Conservation (phyloP, 805 yeast species). For the Yarrowia osloensis region DNA sequence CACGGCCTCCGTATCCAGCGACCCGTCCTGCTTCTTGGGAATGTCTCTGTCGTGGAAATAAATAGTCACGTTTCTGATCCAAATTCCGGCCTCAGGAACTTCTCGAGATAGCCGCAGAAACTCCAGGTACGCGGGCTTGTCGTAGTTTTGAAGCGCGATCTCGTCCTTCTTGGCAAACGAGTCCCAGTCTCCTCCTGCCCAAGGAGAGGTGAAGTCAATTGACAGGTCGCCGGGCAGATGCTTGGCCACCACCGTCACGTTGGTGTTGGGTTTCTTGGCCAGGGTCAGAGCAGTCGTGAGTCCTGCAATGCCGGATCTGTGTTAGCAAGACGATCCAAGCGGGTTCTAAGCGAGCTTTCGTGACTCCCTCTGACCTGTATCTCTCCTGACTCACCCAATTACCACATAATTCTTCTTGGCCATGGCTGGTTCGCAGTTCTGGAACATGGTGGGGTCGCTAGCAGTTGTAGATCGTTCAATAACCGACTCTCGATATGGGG, state of each 20-base stretch:
- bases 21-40: constrained; percentile 3
- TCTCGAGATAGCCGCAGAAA: constrained; percentile 11
- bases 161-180: constrained; percentile 61
- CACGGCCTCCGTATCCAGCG: constrained; percentile 6
- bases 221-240: constrained; percentile 79
- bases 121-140: constrained; percentile 27
- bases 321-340: too few relatives aligned
- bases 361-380: too few relatives aligned
- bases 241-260: constrained; percentile 65
- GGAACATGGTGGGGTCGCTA: not conserved
- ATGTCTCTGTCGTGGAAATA: constrained; percentile 17
- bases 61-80: constrained; percentile 11
- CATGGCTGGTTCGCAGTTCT: constrained; percentile 22
- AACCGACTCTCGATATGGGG: constrained; percentile 7
- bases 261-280: constrained; percentile 44
- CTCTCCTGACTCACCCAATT: constrained; percentile 9
- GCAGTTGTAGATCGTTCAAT: not conserved
- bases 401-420: constrained; percentile 21
- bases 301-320: constrained; percentile 60
- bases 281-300: constrained; percentile 60
- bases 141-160: constrained; percentile 34
- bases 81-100: constrained; percentile 29
- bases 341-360: too few relatives aligned
- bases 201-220: constrained; percentile 73
- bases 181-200: constrained; percentile 71